phyloP scores from a whole-genome alignment of 805 yeast species.

The Ogataea nakhonphanomensis region DNA sequence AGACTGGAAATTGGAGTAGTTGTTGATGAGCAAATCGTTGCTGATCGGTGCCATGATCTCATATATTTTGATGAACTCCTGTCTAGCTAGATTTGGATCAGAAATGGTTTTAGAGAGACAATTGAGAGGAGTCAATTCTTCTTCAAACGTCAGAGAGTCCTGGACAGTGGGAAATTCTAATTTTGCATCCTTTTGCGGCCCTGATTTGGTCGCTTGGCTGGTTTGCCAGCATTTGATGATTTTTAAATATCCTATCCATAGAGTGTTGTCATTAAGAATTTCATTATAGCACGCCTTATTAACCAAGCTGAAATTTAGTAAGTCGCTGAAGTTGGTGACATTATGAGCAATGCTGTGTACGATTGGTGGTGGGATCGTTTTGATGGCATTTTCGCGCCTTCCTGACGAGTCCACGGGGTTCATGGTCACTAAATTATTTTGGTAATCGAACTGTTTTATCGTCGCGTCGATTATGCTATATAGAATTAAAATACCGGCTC shows the following conservation, averaged over 20 bases:
- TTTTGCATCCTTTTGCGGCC: too few relatives aligned
- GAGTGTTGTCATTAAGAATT: constrained; percentile 16
- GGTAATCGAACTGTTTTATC: constrained; percentile 1
- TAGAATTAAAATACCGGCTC: constrained; percentile 18
- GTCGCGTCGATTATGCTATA: constrained; percentile 17
- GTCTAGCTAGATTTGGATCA: constrained; percentile 26
- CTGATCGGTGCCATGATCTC: constrained; percentile 30
- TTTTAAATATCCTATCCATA: constrained; percentile 28
- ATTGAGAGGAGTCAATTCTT: constrained; percentile 24
- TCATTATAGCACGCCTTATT: constrained; percentile 27
- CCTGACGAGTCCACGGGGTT: constrained; percentile 1
- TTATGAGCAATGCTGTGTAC: constrained; percentile 22
- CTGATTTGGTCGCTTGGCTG: background rate
- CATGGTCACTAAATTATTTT: background rate
- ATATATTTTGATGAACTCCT: constrained; percentile 27
- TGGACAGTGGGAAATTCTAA: too few relatives aligned
- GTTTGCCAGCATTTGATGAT: constrained; percentile 26
- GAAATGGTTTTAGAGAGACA: constrained; percentile 22
- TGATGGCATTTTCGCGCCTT: constrained; percentile 7
- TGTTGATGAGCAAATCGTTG: constrained; percentile 30
- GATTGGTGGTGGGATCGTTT: constrained; percentile 14
- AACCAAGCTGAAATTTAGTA: constrained; percentile 27
- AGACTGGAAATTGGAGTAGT: constrained; percentile 33
- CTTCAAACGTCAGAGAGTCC: constrained; percentile 15
- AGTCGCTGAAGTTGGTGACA: constrained; percentile 24